These are phyloP conservation scores for Cordyceps pruinosa DNA, from an alignment of 2,329 filamentous ascomycete genomes.

Conservation along the genomic window DNA sequence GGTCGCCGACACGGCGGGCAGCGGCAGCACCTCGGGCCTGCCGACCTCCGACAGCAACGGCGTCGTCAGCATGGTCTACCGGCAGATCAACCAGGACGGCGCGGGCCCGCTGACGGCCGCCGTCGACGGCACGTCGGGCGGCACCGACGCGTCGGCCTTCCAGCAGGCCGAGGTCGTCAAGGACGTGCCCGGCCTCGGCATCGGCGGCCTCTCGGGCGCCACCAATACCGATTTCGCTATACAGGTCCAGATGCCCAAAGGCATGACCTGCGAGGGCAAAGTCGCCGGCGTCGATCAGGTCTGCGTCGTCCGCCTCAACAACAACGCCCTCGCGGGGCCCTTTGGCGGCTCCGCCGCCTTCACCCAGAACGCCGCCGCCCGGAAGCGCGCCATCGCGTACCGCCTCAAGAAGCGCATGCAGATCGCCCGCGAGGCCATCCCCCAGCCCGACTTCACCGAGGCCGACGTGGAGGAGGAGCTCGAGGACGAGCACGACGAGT, in stretches of 20 bases:
- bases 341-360: conserved; percentile 63
- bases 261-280: conserved; percentile 58
- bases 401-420: conserved; percentile 27
- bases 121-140: conserved; percentile 57
- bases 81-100: conserved; percentile 64
- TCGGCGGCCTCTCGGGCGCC: conserved; percentile 51
- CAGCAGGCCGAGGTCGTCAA: conserved; percentile 50
- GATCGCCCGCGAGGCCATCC: conserved; percentile 19
- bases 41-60: conserved; percentile 55
- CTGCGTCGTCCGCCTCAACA: conserved; percentile 59
- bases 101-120: conserved; percentile 56
- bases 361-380: conserved; percentile 39
- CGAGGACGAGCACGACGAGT: conserved; percentile 1
- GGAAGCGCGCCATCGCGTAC: conserved; percentile 8
- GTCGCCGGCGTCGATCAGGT: conserved; percentile 54
- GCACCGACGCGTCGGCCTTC: conserved; percentile 54
- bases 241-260: conserved; percentile 57
- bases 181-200: conserved; percentile 52
- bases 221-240: conserved; percentile 58
- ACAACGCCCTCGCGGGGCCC: conserved; percentile 54
- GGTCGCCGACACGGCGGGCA: conserved; percentile 44
- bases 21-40: conserved; percentile 42
- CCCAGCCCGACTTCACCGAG: background rate
- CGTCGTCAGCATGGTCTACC: conserved; percentile 54
- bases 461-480: conserved; percentile 7